Percentiles rank a stretch among this genome's conserved stretches.
These are phyloP conservation scores for Microthlaspi erraticum DNA, from an alignment of 345 rosid species.

Conservation along the genomic window DNA sequence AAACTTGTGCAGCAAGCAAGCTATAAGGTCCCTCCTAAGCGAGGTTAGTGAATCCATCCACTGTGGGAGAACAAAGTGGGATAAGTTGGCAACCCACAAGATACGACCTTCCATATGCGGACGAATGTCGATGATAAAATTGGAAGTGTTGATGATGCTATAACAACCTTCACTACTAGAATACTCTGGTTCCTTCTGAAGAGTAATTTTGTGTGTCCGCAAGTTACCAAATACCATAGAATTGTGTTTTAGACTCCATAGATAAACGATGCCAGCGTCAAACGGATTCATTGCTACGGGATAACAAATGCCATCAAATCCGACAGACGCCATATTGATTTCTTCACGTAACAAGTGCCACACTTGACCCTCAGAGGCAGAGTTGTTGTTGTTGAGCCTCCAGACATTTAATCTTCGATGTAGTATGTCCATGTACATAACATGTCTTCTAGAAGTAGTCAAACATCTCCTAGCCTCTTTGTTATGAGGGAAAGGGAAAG, in stretches of 20 bases:
- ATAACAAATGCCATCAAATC: background rate
- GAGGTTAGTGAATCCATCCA: conserved; percentile 18
- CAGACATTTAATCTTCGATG: conserved; percentile 2
- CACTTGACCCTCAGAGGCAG: background rate
- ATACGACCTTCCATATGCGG: background rate
- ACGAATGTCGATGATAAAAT: background rate
- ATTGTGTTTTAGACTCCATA: background rate
- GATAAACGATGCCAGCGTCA: conserved; percentile 11
- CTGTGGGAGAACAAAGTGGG: conserved; percentile 11
- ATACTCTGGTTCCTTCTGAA: background rate
- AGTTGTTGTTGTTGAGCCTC: conserved; percentile 2
- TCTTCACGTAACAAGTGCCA: conserved; percentile 12
- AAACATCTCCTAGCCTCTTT: conserved; percentile 18
- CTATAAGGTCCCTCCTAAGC: too few species aligned
- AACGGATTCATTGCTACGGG: conserved; percentile 25
- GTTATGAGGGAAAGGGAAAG: background rate
- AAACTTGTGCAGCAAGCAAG: too few species aligned
- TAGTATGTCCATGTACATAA: background rate
- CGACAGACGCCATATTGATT: background rate
- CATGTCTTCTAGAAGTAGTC: conserved; percentile 25
- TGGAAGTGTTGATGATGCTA: background rate
- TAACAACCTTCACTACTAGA: conserved; percentile 3
- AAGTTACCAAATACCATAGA: background rate
- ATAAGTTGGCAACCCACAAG: background rate
- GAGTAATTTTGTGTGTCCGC: background rate